phyloP scores from a whole-genome alignment of 495 filamentous ascomycete genomes.

The Aspergillus diversus region DNA sequence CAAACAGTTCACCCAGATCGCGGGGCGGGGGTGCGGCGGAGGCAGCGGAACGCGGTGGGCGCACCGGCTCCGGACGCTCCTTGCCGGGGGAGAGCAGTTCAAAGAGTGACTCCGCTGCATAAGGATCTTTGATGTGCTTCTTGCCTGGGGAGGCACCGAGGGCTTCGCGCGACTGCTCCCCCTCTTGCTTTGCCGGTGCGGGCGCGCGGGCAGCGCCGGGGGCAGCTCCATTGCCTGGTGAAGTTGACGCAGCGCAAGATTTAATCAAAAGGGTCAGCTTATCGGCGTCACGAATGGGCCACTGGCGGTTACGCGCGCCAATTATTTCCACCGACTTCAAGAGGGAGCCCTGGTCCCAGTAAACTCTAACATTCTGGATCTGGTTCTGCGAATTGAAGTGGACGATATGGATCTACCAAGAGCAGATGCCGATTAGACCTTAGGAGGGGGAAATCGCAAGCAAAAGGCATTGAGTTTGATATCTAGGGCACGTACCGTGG shows the following conservation, averaged over 20 bases:
- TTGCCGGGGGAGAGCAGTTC: slow-evolving; percentile 43
- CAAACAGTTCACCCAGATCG: slow-evolving; percentile 67
- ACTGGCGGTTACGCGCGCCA: slow-evolving; percentile 81
- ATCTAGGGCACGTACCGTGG: slow-evolving; percentile 62
- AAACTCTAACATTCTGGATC: slow-evolving; percentile 82
- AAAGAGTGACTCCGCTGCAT: slow-evolving; percentile 67
- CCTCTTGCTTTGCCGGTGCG: slow-evolving; percentile 21
- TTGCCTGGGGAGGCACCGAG: slow-evolving; percentile 52
- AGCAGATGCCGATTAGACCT: slow-evolving; percentile 10
- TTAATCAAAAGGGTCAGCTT: slow-evolving; percentile 80
- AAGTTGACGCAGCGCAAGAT: slow-evolving; percentile 34
- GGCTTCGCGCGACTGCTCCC: slow-evolving; percentile 29
- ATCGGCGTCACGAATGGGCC: slow-evolving; percentile 90
- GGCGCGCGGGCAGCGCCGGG: slow-evolving; percentile 10
- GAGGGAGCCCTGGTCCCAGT: slow-evolving; percentile 94
- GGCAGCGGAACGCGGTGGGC: slow-evolving; percentile 43
- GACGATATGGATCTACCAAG: slow-evolving; percentile 83
- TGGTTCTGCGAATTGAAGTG: slow-evolving; percentile 74
- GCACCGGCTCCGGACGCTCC: slow-evolving; percentile 40
- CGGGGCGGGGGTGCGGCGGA: slow-evolving; percentile 66
- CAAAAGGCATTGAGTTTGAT: not conserved
- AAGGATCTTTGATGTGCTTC: slow-evolving; percentile 64
- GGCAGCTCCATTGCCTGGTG: slow-evolving; percentile 19
- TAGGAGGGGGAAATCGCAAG: not conserved
- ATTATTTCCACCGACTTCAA: slow-evolving; percentile 94